phyloP scores from a whole-genome alignment of 345 rosid species.

The Hibiscus trionum region DNA sequence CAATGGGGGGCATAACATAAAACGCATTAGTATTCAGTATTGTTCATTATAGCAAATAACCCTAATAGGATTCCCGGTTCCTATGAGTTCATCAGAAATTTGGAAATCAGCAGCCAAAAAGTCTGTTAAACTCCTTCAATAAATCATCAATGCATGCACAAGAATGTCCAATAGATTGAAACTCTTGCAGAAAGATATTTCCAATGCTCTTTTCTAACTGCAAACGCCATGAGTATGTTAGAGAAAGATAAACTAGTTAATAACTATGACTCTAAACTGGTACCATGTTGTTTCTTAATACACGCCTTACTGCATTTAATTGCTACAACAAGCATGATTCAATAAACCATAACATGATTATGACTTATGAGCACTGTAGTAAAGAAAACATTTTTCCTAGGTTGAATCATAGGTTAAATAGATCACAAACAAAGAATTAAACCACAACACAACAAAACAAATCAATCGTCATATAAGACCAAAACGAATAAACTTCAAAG shows the following conservation, averaged over 20 bases:
- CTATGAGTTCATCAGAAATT: neutral
- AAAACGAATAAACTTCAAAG: neutral
- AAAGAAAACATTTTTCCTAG: neutral
- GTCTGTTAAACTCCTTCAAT: neutral
- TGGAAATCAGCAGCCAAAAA: neutral
- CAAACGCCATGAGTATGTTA: neutral
- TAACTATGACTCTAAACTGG: neutral
- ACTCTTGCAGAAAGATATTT: neutral
- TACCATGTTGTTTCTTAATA: neutral
- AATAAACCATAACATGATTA: neutral
- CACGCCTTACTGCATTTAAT: neutral
- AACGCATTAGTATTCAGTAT: neutral
- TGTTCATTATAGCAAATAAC: neutral
- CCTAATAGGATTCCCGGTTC: neutral
- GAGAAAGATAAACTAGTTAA: neutral
- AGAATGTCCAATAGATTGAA: neutral
- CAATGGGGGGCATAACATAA: neutral
- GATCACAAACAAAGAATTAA: neutral
- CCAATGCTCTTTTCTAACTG: neutral
- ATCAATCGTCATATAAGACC: neutral
- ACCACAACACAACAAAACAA: neutral
- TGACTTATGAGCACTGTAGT: neutral
- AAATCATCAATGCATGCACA: neutral
- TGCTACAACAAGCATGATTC: neutral
- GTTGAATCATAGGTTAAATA: neutral